A percentile compares a stretch with the other conserved stretches of the same genome.
Evolutionary conservation across 768 basidiomycete genomes (phyloP).

Genomic region (Trametes cingulata): DNA sequence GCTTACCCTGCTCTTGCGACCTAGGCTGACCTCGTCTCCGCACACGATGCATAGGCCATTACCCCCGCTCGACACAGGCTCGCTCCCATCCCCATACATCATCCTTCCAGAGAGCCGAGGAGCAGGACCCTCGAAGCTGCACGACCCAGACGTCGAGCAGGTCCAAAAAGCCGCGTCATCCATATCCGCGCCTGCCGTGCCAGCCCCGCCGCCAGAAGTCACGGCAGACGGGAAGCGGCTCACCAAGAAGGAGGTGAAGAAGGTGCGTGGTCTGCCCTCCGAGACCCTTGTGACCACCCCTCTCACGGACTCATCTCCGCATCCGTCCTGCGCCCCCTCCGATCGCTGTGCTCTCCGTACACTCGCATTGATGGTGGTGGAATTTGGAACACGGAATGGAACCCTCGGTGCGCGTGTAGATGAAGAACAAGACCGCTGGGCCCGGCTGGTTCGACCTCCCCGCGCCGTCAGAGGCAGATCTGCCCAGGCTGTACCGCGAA

Average conservation of each 20-base stretch:
- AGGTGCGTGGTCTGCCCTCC: slow-evolving; percentile 43
- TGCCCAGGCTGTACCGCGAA: slow-evolving; percentile 79
- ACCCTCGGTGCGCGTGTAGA: slow-evolving; percentile 39
- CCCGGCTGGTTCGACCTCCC: slow-evolving; percentile 88
- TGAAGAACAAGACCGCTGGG: slow-evolving; percentile 72
- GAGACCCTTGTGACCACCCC: slow-evolving; percentile 8
- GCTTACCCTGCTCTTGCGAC: slow-evolving; percentile 23
- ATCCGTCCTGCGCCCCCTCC: neutral
- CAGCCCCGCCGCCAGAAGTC: slow-evolving; percentile 60
- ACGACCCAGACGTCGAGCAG: slow-evolving; percentile 62
- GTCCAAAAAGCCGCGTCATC: slow-evolving; percentile 54
- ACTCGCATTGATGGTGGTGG: neutral
- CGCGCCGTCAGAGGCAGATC: slow-evolving; percentile 75
- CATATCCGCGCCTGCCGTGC: slow-evolving; percentile 54
- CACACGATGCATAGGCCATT: slow-evolving; percentile 44
- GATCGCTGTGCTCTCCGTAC: neutral
- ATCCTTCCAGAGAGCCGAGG: slow-evolving; percentile 42
- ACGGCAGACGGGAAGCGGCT: slow-evolving; percentile 63
- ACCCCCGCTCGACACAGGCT: slow-evolving; percentile 66
- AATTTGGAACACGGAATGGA: neutral
- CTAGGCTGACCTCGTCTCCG: slow-evolving; percentile 14
- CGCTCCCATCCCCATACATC: slow-evolving; percentile 66
- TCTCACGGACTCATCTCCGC: slow-evolving; percentile 1
- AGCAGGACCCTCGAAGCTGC: slow-evolving; percentile 47
- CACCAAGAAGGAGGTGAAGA: slow-evolving; percentile 73